Evolutionary conservation across 805 yeast genomes (phyloP).

Genomic region (Candida golubevii): DNA sequence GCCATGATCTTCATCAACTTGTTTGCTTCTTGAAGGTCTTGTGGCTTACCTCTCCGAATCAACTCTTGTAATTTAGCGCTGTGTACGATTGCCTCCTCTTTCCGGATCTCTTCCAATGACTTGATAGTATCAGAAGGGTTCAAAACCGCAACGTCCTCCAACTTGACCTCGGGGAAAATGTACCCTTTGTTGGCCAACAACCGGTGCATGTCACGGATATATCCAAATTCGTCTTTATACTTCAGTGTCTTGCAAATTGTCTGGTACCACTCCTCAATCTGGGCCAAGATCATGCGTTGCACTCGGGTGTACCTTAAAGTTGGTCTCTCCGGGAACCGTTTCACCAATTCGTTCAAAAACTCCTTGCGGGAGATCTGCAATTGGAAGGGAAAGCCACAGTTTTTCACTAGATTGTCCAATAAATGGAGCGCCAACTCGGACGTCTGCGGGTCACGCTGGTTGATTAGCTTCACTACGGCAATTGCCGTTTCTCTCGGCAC

Average conservation of each 20-base stretch:
- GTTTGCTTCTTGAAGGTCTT: conserved; percentile 93
- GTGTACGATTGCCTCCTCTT: conserved; percentile 90
- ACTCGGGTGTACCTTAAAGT: conserved; percentile 79
- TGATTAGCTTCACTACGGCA: conserved; percentile 76
- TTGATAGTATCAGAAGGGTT: conserved; percentile 85
- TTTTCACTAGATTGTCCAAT: conserved; percentile 88
- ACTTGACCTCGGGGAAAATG: conserved; percentile 84
- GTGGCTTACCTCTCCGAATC: conserved; percentile 92
- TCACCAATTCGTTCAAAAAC: conserved; percentile 87
- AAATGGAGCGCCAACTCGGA: conserved; percentile 78
- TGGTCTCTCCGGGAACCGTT: conserved; percentile 91
- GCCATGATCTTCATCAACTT: conserved; percentile 97
- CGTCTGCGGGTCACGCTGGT: conserved; percentile 79
- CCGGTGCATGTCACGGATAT: conserved; percentile 93
- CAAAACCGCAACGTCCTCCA: conserved; percentile 89
- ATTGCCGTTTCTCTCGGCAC: conserved; percentile 90
- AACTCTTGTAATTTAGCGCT: conserved; percentile 93
- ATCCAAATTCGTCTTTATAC: conserved; percentile 87
- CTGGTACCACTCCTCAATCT: conserved; percentile 96
- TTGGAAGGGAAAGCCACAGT: conserved; percentile 97
- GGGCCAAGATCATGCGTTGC: conserved; percentile 80
- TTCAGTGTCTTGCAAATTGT: conserved; percentile 87
- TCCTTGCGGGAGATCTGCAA: conserved; percentile 93
- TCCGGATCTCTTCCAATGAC: conserved; percentile 83
- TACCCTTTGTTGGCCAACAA: conserved; percentile 87